Base-by-base conservation (phyloP, 2,329 filamentous ascomycete species). In the Cercospora beticola region DNA sequence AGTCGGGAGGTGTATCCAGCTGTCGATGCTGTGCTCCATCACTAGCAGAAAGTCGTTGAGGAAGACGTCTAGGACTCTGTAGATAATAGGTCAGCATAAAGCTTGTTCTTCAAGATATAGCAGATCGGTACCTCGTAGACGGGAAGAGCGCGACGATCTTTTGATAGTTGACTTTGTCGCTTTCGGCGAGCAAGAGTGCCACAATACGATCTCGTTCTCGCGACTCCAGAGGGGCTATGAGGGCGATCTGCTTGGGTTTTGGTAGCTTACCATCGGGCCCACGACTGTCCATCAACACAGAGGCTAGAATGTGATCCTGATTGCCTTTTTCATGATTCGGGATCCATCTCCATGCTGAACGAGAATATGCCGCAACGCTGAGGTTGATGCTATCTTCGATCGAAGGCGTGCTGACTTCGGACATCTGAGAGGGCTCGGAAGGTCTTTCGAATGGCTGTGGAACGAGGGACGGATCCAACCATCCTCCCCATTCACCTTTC, bases 11-110 rank as follows among this genome's bases (percentile, higher is more conserved):
- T 72, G 71, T 12, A 72, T 68, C 71, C 71, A 72, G 58, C 67
- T 68, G 52, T 71, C 71, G 14, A 72, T 72, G 30, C 67, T 72
- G 65, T 72, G 71, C 63, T 72, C 71, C 71, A 72, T 71, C 5
- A 56, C 66, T 31, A 69, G 60, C 14, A 72, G 58, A 33, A 62
- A 71, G 62, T 72, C 71, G 26, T 72, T 68, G 31, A 72, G 59
- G 36, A 72, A 71, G 57, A 68, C 62, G 49, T 72, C 69, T 23
- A 72, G 58, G 1, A 72, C 71, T 49, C 65, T 70, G 62, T 16
- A 6, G 49, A 14, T 46, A 12, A 31, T 4, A 23, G 14, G 23
- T 64, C 30, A 60, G 60, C 33, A 40, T 5, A 40, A 36, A 36
- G 18, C 49, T 12, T 54, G 49, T 21, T 21, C 18, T 4, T 21